These are phyloP conservation scores for Clarireedia monteithiana DNA, from an alignment of 2,329 filamentous ascomycete genomes.

Conservation along the genomic window DNA sequence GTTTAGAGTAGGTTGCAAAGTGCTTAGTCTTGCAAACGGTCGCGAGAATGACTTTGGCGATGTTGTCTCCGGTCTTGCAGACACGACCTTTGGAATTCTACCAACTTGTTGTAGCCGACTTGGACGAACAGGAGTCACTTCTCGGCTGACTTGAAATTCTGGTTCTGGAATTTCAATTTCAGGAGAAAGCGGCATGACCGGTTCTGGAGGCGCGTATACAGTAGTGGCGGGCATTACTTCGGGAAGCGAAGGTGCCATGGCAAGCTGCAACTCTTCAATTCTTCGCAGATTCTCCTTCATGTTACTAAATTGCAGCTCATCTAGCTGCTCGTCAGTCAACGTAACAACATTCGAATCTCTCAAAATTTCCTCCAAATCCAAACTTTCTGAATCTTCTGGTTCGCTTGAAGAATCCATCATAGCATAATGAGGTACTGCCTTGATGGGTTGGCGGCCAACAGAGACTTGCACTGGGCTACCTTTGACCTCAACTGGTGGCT, in stretches of 20 bases:
- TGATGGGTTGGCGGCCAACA: slow-evolving; percentile 34
- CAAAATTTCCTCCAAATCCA: slow-evolving; percentile 40
- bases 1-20: slow-evolving; percentile 32
- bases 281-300: slow-evolving; percentile 21
- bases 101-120: slow-evolving; percentile 74
- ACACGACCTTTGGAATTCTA: slow-evolving; percentile 76
- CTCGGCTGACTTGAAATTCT: slow-evolving; percentile 18
- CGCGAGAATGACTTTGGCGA: slow-evolving; percentile 79
- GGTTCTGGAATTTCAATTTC: slow-evolving; percentile 13
- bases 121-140: slow-evolving; percentile 30
- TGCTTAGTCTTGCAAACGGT: slow-evolving; percentile 59
- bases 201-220: slow-evolving; percentile 19
- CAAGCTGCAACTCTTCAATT: slow-evolving; percentile 16
- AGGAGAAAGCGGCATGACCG: slow-evolving; percentile 12
- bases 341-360: slow-evolving; percentile 36
- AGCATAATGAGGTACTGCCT: slow-evolving; percentile 51
- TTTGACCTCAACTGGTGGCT: slow-evolving; percentile 24
- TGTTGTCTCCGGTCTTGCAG: slow-evolving; percentile 56
- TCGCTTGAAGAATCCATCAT: slow-evolving; percentile 52
- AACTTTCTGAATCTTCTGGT: slow-evolving; percentile 20
- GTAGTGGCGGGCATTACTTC: slow-evolving; percentile 5
- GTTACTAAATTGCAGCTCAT: slow-evolving; percentile 24
- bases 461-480: slow-evolving; percentile 39
- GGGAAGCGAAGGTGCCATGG: slow-evolving; percentile 7
- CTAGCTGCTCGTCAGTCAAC: slow-evolving; percentile 25